phyloP scores from a whole-genome alignment of 441 rosid genomes.

The Theobroma grandiflorum region DNA sequence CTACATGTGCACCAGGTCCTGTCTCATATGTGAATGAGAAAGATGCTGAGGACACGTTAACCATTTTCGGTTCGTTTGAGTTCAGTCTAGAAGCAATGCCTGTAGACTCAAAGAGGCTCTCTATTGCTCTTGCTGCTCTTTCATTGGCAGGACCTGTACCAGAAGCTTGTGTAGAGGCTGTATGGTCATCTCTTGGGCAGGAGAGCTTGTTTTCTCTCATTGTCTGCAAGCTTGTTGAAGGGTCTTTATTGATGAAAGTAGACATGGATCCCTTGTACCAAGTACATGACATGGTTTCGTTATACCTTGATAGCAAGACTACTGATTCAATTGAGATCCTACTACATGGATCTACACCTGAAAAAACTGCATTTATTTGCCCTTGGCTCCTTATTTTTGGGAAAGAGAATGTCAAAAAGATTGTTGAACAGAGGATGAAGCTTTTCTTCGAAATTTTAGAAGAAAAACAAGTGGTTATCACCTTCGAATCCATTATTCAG shows the following conservation, averaged over 20 bases:
- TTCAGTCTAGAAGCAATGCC: slow-evolving; percentile 49
- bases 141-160: slow-evolving; percentile 41
- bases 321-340: slow-evolving; percentile 31
- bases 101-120: slow-evolving; percentile 35
- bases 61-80: slow-evolving; percentile 40
- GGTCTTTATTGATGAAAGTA: slow-evolving; percentile 39
- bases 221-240: slow-evolving; percentile 42
- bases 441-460: slow-evolving; percentile 18
- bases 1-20: slow-evolving; percentile 40
- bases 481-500: slow-evolving; percentile 36
- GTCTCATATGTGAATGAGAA: slow-evolving; percentile 40
- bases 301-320: slow-evolving; percentile 40
- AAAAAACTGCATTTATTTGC: slow-evolving; percentile 31
- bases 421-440: slow-evolving; percentile 29
- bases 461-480: slow-evolving; percentile 25
- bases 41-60: slow-evolving; percentile 39
- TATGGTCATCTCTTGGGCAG: slow-evolving; percentile 36
- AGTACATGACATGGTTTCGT: slow-evolving; percentile 42
- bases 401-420: slow-evolving; percentile 26
- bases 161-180: slow-evolving; percentile 40
- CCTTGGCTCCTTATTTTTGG: slow-evolving; percentile 43
- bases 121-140: slow-evolving; percentile 38
- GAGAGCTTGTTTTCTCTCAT: slow-evolving; percentile 38
- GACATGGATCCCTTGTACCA: slow-evolving; percentile 37
- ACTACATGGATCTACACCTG: slow-evolving; percentile 18